Conservation (phyloP, 208 protist species). For the Crithidia bombi region DNA sequence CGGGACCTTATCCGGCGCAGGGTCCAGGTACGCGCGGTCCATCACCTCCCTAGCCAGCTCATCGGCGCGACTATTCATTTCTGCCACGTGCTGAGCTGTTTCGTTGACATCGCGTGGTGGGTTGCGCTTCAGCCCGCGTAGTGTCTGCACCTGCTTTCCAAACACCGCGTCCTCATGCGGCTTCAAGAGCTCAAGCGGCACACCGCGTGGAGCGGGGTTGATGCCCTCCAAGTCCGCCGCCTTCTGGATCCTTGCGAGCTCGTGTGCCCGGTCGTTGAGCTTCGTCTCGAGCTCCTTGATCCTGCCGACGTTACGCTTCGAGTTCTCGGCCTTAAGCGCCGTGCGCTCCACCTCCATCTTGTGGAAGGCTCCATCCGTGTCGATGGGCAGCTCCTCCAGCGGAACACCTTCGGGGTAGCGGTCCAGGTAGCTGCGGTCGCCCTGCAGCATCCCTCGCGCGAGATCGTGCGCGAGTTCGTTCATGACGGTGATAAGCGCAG, state of each 20-base stretch:
- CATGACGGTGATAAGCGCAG: conserved; percentile 36
- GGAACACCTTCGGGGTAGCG: conserved; percentile 58
- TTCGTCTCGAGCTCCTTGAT: conserved; percentile 63
- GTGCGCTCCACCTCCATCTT: conserved; percentile 65
- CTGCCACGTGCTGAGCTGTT: conserved; percentile 24
- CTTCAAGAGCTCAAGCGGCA: conserved; percentile 62
- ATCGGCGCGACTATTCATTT: conserved; percentile 55
- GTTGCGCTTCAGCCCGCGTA: conserved; percentile 46
- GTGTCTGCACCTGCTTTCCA: conserved; percentile 34
- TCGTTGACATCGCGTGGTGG: conserved; percentile 33
- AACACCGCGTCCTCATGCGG: conserved; percentile 68
- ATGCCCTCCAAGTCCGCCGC: conserved; percentile 59
- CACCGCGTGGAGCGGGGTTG: conserved; percentile 40
- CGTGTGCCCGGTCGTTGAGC: conserved; percentile 63
- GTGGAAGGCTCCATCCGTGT: conserved; percentile 57
- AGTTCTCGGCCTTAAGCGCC: conserved; percentile 63
- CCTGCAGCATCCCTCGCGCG: conserved; percentile 40
- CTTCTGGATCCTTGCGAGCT: conserved; percentile 67
- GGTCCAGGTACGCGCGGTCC: conserved; percentile 67
- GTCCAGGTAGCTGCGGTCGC: conserved; percentile 42
- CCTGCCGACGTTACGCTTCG: conserved; percentile 43
- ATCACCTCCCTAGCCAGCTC: conserved; percentile 54
- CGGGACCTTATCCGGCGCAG: conserved; percentile 64
- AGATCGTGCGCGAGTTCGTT: conserved; percentile 47
- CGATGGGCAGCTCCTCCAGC: conserved; percentile 57